Conservation (phyloP, 2,329 filamentous ascomycete species). For the Penicillium sp. region DNA sequence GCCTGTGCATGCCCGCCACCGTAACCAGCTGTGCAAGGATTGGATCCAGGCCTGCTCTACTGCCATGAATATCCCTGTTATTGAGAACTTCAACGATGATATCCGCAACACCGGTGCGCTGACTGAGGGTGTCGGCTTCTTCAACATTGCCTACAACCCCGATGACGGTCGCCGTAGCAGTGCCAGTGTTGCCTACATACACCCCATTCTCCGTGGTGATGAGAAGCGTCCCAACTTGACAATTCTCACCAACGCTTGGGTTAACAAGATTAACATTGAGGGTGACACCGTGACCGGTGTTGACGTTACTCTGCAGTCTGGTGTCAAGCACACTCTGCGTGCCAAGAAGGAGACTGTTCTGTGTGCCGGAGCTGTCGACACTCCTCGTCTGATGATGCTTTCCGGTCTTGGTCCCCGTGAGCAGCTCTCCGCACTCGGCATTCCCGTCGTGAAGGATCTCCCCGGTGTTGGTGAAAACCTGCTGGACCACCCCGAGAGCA, state of each 20-base stretch:
- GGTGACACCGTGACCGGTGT: constrained; percentile 71
- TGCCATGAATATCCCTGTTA: constrained; percentile 75
- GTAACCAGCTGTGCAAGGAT: constrained; percentile 87
- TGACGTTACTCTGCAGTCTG: constrained; percentile 63
- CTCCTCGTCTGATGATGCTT: constrained; percentile 64
- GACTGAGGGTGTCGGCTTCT: constrained; percentile 79
- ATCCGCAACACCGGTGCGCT: constrained; percentile 72
- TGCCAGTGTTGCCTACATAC: constrained; percentile 87
- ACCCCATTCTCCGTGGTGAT: constrained; percentile 80
- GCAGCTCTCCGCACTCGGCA: constrained; percentile 51
- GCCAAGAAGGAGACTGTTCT: constrained; percentile 75
- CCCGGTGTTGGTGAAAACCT: constrained; percentile 64
- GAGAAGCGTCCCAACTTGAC: constrained; percentile 82
- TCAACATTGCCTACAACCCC: constrained; percentile 87
- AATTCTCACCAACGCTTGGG: constrained; percentile 83
- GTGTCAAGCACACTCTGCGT: constrained; percentile 54
- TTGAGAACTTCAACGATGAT: constrained; percentile 82
- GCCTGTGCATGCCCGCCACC: constrained; percentile 78
- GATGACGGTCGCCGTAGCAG: constrained; percentile 81
- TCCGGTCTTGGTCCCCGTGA: constrained; percentile 54
- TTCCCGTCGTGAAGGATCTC: constrained; percentile 59
- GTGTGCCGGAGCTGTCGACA: constrained; percentile 77
- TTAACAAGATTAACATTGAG: constrained; percentile 73
- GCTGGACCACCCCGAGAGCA: constrained; percentile 63
- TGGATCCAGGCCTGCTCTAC: constrained; percentile 80